Evolutionary conservation across 164 flowering plant species (phyloP), one percentile per base, ranked within the genome.

Genomic region (Vitis labrusca): DNA sequence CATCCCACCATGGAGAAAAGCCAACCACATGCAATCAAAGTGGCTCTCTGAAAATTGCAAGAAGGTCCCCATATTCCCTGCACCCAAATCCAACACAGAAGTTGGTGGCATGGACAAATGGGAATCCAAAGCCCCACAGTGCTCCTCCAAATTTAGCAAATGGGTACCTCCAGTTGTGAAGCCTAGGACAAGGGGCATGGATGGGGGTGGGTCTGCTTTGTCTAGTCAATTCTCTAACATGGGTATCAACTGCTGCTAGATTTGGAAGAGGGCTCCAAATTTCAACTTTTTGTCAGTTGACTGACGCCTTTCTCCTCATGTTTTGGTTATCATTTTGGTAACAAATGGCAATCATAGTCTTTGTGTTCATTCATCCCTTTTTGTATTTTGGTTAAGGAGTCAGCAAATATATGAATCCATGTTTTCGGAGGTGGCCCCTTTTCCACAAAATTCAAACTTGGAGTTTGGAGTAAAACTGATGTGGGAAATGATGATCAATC

Each of bases 1-100:
- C 12, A 32, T 76, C 5, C 82, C 79, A 30, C 82, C 82, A 29
- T 79, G 82, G 82, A 79, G 82, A 62, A 79, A 50, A 29, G n/a
- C 51, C 11, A 44, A 27, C 10, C 76, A 73, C 75, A 70, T 79
- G 82, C 72, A 64, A 8, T 59, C 66, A 30, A 79, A 79, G 55
- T 79, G 82, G 82, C 57, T 79, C 19, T 66, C 77, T 11, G 60
- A 69, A 10, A 52, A 70, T 27, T 66, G 57, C 71, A 72, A 69
- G 23, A 76, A 68, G 60, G 49, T 57, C 49, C 10, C 54, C 4
- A 12, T 60, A 0, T 52, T 48, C 44, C 7, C 44, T 3, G 44
- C 44, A 37, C 44, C 44, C 44, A 37, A 37, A 17, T 37, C 32
- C 16, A 63, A 55, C 51, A 9, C 7, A 15, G 66, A 73, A 15